phyloP scores from a whole-genome alignment of 345 rosid genomes.

The Populus nigra region DNA sequence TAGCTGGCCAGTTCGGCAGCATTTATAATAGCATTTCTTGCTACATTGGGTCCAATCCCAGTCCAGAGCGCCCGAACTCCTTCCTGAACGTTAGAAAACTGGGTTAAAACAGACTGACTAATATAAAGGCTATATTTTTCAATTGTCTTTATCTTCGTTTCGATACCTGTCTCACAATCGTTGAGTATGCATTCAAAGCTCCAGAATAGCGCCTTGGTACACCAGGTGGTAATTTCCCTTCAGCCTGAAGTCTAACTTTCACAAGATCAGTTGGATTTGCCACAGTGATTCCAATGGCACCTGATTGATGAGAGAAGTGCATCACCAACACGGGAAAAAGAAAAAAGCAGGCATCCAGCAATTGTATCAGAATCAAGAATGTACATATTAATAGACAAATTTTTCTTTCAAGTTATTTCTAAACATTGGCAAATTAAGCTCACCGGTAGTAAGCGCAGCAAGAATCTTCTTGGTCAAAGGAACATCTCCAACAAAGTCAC shows the following conservation, averaged over 20 bases:
- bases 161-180: conserved; percentile 83
- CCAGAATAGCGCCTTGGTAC: conserved; percentile 95
- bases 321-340: background rate
- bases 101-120: conserved; percentile 17
- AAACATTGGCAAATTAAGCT: conserved; percentile 21
- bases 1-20: conserved; percentile 99
- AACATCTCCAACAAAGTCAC: conserved; percentile 84
- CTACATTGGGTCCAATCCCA: conserved; percentile 92
- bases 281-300: conserved; percentile 76
- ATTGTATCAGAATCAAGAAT: background rate
- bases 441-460: conserved; percentile 98
- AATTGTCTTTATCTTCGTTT: conserved; percentile 14
- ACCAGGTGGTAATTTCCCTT: conserved; percentile 91
- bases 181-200: conserved; percentile 88
- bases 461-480: conserved; percentile 92
- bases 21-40: conserved; percentile 88
- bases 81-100: conserved; percentile 57
- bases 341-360: background rate
- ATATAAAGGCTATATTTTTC: background rate
- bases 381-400: background rate
- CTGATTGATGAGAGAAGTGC: conserved; percentile 40
- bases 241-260: conserved; percentile 98
- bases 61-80: conserved; percentile 95
- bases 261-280: conserved; percentile 99
- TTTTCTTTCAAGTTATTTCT: background rate